Percentiles rank a stretch among this genome's conserved stretches.
These are phyloP conservation scores for Russula brevipes DNA, from an alignment of 768 basidiomycete species.

Conservation along the genomic window DNA sequence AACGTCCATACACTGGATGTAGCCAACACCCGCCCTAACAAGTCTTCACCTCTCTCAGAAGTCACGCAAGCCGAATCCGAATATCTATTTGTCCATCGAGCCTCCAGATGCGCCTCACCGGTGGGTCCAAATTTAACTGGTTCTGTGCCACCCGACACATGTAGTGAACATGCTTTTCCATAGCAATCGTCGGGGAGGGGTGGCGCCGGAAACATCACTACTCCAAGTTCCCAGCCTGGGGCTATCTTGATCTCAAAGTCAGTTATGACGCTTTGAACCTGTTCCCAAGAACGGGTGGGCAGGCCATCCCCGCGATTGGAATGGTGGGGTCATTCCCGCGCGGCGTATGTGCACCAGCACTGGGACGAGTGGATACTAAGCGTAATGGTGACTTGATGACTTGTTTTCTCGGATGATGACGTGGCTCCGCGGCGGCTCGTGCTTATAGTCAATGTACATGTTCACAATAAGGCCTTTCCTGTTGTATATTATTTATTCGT, in stretches of 20 bases:
- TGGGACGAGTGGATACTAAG: no score
- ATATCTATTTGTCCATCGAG: not conserved
- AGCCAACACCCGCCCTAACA: not conserved
- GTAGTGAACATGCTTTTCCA: not conserved
- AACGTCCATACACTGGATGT: not conserved
- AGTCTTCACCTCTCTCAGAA: not conserved
- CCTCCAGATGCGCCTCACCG: not conserved
- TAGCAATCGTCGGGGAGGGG: conserved; percentile 15
- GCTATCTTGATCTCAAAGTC: not conserved
- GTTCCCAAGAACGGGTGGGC: not conserved
- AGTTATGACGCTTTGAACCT: not conserved
- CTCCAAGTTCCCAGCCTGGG: not conserved
- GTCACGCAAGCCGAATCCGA: not conserved
- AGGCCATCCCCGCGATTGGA: not conserved
- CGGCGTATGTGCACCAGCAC: no score
- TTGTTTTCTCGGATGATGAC: not conserved
- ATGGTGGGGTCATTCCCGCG: not conserved
- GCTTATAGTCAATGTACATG: no score
- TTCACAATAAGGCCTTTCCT: not conserved
- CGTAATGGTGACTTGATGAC: no score
- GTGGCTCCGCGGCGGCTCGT: not conserved
- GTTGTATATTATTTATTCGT: not conserved
- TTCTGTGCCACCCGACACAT: not conserved
- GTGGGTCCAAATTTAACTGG: not conserved
- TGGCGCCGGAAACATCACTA: conserved; percentile 8